phyloP scores from a whole-genome alignment of 306 rosid species.

The Trifolium repens region DNA sequence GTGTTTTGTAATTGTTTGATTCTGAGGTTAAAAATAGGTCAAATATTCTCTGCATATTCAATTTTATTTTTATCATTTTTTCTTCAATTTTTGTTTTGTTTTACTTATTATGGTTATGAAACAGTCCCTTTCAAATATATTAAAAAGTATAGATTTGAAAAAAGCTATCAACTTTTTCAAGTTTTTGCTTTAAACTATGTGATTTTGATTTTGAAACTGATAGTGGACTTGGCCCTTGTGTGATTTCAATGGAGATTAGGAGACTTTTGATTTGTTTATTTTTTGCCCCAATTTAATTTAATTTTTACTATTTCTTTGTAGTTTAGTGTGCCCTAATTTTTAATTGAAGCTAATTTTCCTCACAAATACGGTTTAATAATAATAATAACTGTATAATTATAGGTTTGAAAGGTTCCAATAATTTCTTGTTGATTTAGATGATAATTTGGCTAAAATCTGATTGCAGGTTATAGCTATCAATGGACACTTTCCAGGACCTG shows the following conservation, averaged over 20 bases:
- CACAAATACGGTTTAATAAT: not conserved
- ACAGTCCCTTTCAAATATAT: slow-evolving; percentile 21
- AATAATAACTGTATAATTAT: not conserved
- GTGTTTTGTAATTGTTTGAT: not conserved
- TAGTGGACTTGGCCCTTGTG: slow-evolving; percentile 7
- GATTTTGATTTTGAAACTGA: slow-evolving; percentile 14
- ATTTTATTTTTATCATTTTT: not conserved
- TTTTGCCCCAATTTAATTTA: not conserved
- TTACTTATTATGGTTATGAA: not conserved
- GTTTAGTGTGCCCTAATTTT: not conserved
- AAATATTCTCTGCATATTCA: not conserved
- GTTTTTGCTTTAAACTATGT: not conserved
- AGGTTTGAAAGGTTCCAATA: not conserved
- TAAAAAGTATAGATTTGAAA: not conserved
- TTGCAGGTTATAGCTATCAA: slow-evolving; percentile 81
- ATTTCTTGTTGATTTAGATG: not conserved
- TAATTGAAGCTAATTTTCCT: not conserved
- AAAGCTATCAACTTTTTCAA: slow-evolving; percentile 7
- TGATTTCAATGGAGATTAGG: slow-evolving; percentile 10
- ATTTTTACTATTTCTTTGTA: not conserved
- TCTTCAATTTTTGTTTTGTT: not conserved
- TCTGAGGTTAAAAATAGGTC: slow-evolving; percentile 8
- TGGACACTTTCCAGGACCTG: slow-evolving; percentile 78
- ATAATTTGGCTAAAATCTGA: slow-evolving; percentile 33
- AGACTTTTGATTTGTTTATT: not conserved